These are phyloP conservation scores for Sporisorium graminicola DNA, from an alignment of 1,284 basidiomycete genomes.

Conservation along the genomic window DNA sequence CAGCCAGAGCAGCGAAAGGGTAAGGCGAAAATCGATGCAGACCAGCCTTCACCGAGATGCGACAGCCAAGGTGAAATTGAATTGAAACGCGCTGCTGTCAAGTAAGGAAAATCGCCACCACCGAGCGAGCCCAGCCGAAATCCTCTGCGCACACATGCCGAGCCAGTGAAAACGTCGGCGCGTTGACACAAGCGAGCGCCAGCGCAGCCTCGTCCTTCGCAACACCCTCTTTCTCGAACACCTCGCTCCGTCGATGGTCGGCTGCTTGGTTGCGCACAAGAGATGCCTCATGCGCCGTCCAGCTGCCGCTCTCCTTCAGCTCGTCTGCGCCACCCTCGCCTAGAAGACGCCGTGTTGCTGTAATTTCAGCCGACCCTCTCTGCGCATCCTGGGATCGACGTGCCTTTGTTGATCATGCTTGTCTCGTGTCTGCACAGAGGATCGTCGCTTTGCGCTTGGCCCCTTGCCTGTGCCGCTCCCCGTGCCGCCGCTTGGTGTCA, in stretches of 20 bases:
- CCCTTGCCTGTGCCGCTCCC: conserved; percentile 17
- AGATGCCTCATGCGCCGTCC: neutral
- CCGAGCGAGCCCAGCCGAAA: neutral
- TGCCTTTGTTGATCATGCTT: conserved; percentile 31
- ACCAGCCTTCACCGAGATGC: neutral
- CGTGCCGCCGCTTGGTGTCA: neutral
- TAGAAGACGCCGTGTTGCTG: neutral
- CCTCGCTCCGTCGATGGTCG: neutral
- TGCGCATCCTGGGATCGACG: conserved; percentile 1
- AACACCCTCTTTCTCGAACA: neutral
- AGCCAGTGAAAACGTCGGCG: neutral
- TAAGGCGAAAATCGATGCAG: neutral
- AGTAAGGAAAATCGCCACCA: neutral
- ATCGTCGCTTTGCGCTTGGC: conserved; percentile 25
- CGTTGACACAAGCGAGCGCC: conserved; percentile 6
- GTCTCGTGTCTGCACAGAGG: conserved; percentile 18
- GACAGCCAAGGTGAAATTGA: neutral
- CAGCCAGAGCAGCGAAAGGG: conserved; percentile 2
- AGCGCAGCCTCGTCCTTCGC: conserved; percentile 2
- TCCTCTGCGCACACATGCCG: neutral
- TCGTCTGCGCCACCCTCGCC: neutral
- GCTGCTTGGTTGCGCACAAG: neutral
- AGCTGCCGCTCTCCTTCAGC: neutral
- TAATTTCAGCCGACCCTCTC: neutral
- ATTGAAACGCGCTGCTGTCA: neutral